A percentile compares a stretch with the other conserved stretches of the same genome.
Evolutionary conservation across 345 rosid species (phyloP).

Genomic region (Heritiera fomes): DNA sequence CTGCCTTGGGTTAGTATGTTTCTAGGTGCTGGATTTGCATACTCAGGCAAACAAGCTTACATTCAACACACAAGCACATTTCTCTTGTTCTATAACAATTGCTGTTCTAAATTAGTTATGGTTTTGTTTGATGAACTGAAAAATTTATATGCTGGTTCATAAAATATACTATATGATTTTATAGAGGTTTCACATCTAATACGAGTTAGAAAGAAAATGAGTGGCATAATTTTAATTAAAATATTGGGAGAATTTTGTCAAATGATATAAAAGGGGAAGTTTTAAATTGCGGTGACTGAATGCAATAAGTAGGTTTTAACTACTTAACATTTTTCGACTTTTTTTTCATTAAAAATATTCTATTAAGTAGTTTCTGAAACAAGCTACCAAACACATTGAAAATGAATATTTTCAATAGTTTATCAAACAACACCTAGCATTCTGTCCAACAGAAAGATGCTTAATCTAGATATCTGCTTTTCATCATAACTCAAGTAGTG

Average conservation of each 20-base stretch:
- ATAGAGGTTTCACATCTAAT: not conserved
- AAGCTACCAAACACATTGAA: too few relatives aligned
- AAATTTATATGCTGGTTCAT: not conserved
- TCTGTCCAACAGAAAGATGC: not conserved
- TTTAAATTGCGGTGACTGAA: too few relatives aligned
- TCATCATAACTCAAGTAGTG: not conserved
- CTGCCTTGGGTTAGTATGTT: slow-evolving; percentile 79
- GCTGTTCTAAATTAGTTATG: not conserved
- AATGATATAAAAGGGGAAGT: too few relatives aligned
- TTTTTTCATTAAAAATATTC: too few relatives aligned
- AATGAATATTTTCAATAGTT: too few relatives aligned
- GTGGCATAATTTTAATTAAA: not conserved
- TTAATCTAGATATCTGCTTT: not conserved
- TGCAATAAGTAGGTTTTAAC: too few relatives aligned
- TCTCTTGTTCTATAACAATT: not conserved
- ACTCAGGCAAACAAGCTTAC: not conserved
- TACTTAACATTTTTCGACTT: too few relatives aligned
- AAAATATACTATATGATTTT: slow-evolving; percentile 1
- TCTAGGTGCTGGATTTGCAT: slow-evolving; percentile 13
- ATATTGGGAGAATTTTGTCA: too few relatives aligned
- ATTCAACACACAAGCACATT: too few relatives aligned
- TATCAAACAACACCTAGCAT: not conserved
- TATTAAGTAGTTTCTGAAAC: too few relatives aligned
- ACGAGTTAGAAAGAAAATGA: not conserved
- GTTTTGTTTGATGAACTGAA: not conserved